Base-by-base conservation (phyloP, 1,139 yeast genomes). In the Lodderomyces elongisporus region DNA sequence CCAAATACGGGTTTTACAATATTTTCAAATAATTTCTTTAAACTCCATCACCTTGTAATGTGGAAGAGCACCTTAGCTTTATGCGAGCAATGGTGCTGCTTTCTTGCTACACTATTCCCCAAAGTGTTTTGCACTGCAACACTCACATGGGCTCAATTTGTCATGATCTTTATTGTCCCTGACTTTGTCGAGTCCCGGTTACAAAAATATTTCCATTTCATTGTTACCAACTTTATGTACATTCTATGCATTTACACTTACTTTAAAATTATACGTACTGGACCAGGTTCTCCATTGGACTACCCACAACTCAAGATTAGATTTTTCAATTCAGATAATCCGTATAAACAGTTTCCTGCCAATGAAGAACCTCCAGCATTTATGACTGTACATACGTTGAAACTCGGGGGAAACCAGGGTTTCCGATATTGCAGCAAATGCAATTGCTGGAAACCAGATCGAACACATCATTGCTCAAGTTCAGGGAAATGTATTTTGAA, bases 371-470 rank as follows among this genome's bases (percentile, higher is more conserved):
- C 58, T 2, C 32, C 41, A 4, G 43, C 43, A 10, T 43, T 38
- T 23, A 39, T 52, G 42, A 36, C 32, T 2, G 34, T 45, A 28
- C 52, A 52, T 33, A 49, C 52, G 8, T 32, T 46, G 42, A 37
- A 40, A 30, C 20, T 34, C 12, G 29, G 27, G 21, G 53, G 52
- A 1, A 30, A 29, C 5, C 39, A 33, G 30, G 45, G 42, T 7
- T 40, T 30, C 25, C 31, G 43, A 26, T 44, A 40, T 31, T 42
- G 96, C 54, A 61, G 65, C 34, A 84, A 80, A 45, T 91, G 98
- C 56, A 53, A 62, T 30, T 80, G 77, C 31, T 88, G 96, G 95
- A 91, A 91, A 53, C 98, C 98, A 0, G 97, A 91, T 55, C 62
- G 98, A 37, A 74, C 85, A 39, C 98, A 91, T 52, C 97, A 91